Evolutionary conservation across 2,329 filamentous ascomycete genomes (phyloP).

Genomic region (Talaromyces pinophilus): DNA sequence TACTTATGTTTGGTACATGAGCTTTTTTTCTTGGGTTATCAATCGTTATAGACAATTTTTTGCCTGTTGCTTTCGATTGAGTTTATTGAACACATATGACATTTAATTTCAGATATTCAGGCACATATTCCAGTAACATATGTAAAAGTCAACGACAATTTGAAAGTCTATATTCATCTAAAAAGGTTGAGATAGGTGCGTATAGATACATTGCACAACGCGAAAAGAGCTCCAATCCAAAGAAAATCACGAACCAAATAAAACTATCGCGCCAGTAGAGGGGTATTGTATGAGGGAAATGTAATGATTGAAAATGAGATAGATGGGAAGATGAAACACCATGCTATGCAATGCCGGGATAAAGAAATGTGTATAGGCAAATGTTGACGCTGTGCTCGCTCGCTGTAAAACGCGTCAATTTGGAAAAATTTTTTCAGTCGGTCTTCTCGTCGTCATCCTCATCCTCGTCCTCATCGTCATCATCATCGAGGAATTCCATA

Average conservation of each 20-base stretch:
- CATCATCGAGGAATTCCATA: conserved; percentile 28
- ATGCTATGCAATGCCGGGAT: conserved; percentile 15
- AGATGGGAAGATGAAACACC: conserved; percentile 1
- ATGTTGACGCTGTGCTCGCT: conserved; percentile 4
- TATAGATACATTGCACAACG: conserved; percentile 10
- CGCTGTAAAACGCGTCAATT: not conserved
- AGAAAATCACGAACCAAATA: not conserved
- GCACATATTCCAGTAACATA: not conserved
- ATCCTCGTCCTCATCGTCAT: conserved; percentile 28
- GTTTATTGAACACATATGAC: not conserved
- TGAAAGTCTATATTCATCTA: not conserved
- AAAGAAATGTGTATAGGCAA: not conserved
- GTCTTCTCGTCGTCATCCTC: conserved; percentile 1
- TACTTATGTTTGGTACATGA: not conserved
- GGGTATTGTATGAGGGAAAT: conserved; percentile 16
- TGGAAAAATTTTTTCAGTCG: not conserved
- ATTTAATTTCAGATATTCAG: not conserved
- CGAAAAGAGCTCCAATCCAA: not conserved
- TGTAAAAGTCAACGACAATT: not conserved
- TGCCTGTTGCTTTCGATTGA: not conserved
- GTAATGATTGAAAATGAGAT: not conserved
- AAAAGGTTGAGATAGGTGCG: not conserved
- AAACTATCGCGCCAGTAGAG: not conserved
- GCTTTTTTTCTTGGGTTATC: not conserved
- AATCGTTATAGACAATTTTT: conserved; percentile 1